Evolutionary conservation across 2,329 filamentous ascomycete genomes (phyloP).

Genomic region (Spiromastix sp.): DNA sequence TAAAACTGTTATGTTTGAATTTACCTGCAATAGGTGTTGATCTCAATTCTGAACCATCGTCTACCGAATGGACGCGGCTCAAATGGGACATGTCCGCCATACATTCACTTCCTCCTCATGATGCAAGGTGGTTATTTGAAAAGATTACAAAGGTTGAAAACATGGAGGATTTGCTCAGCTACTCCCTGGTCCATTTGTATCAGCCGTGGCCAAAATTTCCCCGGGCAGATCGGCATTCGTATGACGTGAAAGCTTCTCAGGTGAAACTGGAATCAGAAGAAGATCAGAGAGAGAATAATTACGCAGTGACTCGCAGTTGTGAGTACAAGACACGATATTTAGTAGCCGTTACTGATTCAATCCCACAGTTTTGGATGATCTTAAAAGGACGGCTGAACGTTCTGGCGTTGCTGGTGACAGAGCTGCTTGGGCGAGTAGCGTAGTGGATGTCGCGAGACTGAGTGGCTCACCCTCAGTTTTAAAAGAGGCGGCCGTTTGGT

Average conservation of each 20-base stretch:
- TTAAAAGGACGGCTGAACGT: slow-evolving; percentile 5
- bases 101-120: slow-evolving; percentile 1
- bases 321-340: not conserved
- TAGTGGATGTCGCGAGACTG: slow-evolving; percentile 3
- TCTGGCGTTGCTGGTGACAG: slow-evolving; percentile 2
- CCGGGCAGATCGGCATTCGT: no score
- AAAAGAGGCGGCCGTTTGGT: slow-evolving; percentile 5
- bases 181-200: no score
- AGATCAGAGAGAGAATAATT: no score
- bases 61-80: slow-evolving; percentile 1
- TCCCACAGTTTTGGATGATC: slow-evolving; percentile 5
- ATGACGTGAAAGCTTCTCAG: no score
- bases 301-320: no score
- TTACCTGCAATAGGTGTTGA: slow-evolving; percentile 4
- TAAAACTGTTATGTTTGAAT: slow-evolving; percentile 7
- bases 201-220: no score
- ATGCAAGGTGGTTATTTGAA: slow-evolving; percentile 7
- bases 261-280: no score
- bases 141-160: not conserved
- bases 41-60: no score
- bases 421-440: not conserved
- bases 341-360: no score
- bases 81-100: slow-evolving; percentile 1
- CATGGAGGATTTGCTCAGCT: not conserved
- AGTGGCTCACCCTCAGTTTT: slow-evolving; percentile 5